Evolutionary conservation across 345 rosid genomes (phyloP).

Genomic region (Carallia brachiata): DNA sequence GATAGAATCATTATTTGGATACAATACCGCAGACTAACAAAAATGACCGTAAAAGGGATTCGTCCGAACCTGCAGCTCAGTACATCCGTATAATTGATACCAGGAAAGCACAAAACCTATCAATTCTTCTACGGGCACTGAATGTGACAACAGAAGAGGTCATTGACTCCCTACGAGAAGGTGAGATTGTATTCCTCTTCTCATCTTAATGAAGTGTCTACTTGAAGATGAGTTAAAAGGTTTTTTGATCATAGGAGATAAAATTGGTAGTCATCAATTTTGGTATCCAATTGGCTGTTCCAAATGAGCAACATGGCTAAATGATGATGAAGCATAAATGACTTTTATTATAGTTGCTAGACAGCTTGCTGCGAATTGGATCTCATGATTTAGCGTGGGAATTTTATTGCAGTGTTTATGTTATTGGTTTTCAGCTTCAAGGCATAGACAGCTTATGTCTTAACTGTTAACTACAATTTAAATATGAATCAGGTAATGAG

Average conservation of each 20-base stretch:
- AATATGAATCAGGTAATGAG: conserved; percentile 20
- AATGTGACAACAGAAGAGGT: conserved; percentile 32
- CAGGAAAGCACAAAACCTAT: conserved; percentile 30
- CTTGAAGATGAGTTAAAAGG: neutral
- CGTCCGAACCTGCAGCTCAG: conserved; percentile 13
- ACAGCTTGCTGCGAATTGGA: too few relatives aligned
- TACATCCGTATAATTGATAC: conserved; percentile 26
- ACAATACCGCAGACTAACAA: conserved; percentile 6
- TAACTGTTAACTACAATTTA: neutral
- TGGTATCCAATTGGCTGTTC: neutral
- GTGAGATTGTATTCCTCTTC: conserved; percentile 8
- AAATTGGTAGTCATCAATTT: too few relatives aligned
- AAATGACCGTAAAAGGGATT: conserved; percentile 15
- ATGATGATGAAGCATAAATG: neutral
- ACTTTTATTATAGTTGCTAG: too few relatives aligned
- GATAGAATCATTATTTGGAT: conserved; percentile 34
- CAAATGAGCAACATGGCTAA: neutral
- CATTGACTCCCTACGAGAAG: conserved; percentile 25
- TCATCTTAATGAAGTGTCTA: neutral
- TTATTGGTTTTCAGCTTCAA: neutral
- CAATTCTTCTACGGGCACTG: conserved; percentile 30
- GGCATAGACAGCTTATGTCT: neutral
- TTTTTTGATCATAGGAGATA: too few relatives aligned
- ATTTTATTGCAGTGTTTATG: neutral
- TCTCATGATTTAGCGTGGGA: too few relatives aligned